phyloP scores from a whole-genome alignment of 257 asterid species.

The Handroanthus guayacan region DNA sequence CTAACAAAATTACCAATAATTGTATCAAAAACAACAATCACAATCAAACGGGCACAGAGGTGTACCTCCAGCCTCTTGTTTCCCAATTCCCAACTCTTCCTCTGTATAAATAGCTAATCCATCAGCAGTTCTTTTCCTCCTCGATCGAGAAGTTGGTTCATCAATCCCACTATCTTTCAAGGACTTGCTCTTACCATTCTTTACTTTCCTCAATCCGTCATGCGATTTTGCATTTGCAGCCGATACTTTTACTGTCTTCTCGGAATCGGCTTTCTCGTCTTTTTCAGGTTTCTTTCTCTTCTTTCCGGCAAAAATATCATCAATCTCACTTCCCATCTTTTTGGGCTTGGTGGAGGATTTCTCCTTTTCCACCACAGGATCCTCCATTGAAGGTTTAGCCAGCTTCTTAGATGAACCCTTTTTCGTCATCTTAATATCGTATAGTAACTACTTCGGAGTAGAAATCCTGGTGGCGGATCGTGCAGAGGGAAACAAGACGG shows the following conservation, averaged over 20 bases:
- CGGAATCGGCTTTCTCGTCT: slow-evolving; percentile 10
- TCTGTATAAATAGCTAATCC: slow-evolving; percentile 69
- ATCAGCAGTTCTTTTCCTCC: slow-evolving; percentile 61
- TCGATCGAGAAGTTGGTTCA: slow-evolving; percentile 32
- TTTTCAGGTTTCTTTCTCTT: slow-evolving; percentile 54
- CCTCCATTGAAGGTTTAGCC: slow-evolving; percentile 19
- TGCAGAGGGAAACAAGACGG: too few species aligned
- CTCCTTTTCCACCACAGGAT: slow-evolving; percentile 14
- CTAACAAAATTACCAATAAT: not conserved
- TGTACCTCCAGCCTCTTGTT: slow-evolving; percentile 70
- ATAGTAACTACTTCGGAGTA: not conserved
- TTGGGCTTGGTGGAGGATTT: slow-evolving; percentile 38
- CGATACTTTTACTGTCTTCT: slow-evolving; percentile 32
- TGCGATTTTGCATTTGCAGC: slow-evolving; percentile 23
- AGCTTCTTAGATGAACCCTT: slow-evolving; percentile 36
- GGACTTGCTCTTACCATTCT: slow-evolving; percentile 40
- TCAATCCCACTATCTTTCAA: slow-evolving; percentile 11
- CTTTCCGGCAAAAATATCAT: slow-evolving; percentile 69
- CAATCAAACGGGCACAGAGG: slow-evolving; percentile 80
- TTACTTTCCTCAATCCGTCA: slow-evolving; percentile 38
- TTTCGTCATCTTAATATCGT: slow-evolving; percentile 36
- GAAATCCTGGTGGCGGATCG: too few species aligned
- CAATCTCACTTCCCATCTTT: slow-evolving; percentile 64
- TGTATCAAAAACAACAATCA: slow-evolving; percentile 71
- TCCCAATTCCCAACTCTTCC: slow-evolving; percentile 76